Conservation (phyloP, 345 rosid species). For the Salix koriyanagi region DNA sequence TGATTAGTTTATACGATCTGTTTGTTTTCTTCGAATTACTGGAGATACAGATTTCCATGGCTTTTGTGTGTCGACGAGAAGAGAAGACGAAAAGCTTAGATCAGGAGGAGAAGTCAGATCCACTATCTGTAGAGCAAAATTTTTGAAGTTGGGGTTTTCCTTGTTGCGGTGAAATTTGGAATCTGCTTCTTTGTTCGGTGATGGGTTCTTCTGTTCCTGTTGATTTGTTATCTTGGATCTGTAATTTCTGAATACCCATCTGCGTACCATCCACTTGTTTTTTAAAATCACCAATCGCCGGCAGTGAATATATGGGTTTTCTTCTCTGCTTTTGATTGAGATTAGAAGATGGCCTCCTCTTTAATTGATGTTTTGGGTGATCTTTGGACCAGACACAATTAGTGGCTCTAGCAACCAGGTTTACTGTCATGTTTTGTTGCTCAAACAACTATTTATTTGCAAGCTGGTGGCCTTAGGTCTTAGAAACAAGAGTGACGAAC, state of each 20-base stretch:
- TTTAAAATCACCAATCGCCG: neutral
- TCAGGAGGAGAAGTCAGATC: neutral
- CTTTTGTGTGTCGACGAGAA: neutral
- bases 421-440: neutral
- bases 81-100: neutral
- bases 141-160: neutral
- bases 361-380: neutral
- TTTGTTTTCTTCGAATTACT: neutral
- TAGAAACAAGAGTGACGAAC: neutral
- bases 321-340: neutral
- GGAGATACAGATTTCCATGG: neutral
- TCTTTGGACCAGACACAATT: neutral
- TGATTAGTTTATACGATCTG: neutral
- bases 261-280: neutral
- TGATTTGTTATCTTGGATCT: neutral
- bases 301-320: neutral
- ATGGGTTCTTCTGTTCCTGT: neutral
- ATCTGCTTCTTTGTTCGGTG: neutral
- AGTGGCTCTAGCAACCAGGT: neutral
- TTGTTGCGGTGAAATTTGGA: neutral
- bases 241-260: no score
- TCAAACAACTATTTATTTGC: neutral
- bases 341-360: neutral
- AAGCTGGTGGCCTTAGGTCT: neutral
- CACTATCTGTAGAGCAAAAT: neutral